These are phyloP conservation scores for Sporobolomyces pararoseus DNA, from an alignment of 768 basidiomycete species.

Conservation along the genomic window DNA sequence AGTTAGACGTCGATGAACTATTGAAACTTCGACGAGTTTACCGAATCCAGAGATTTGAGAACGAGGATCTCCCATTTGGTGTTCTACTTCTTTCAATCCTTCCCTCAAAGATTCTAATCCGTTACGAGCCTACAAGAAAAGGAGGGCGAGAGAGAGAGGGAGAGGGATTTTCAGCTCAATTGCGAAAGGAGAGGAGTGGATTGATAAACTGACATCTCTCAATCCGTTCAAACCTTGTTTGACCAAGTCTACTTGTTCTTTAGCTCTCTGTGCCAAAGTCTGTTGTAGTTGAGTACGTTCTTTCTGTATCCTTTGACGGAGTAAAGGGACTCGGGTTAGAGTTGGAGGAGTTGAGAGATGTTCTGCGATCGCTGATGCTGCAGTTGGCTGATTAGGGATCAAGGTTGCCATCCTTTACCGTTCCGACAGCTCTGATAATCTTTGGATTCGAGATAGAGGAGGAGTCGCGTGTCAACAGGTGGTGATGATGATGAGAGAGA, in stretches of 20 bases:
- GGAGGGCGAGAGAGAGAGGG: constrained; percentile 37
- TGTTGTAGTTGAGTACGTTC: constrained; percentile 92
- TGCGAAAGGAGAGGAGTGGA: constrained; percentile 9
- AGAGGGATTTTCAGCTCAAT: not conserved
- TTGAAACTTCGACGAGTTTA: constrained; percentile 91
- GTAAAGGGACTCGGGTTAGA: constrained; percentile 77
- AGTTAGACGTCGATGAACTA: constrained; percentile 90
- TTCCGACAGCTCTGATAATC: no score
- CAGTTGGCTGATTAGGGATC: constrained; percentile 16
- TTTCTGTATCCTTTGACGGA: constrained; percentile 90
- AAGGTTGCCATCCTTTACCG: not conserved
- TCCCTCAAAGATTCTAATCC: constrained; percentile 69
- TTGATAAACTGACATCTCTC: constrained; percentile 8
- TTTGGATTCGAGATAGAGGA: not conserved
- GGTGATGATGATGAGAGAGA: no score
- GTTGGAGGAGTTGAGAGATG: constrained; percentile 40
- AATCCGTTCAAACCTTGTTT: constrained; percentile 61
- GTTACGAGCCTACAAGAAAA: constrained; percentile 35
- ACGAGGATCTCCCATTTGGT: constrained; percentile 68
- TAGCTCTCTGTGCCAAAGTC: constrained; percentile 82
- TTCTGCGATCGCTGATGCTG: constrained; percentile 36
- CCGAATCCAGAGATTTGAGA: constrained; percentile 80
- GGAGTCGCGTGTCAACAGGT: no score
- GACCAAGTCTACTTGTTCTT: constrained; percentile 86
- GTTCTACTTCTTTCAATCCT: constrained; percentile 76